Conservation (phyloP, 2,329 filamentous ascomycete genomes). For the Ilyonectria robusta region DNA sequence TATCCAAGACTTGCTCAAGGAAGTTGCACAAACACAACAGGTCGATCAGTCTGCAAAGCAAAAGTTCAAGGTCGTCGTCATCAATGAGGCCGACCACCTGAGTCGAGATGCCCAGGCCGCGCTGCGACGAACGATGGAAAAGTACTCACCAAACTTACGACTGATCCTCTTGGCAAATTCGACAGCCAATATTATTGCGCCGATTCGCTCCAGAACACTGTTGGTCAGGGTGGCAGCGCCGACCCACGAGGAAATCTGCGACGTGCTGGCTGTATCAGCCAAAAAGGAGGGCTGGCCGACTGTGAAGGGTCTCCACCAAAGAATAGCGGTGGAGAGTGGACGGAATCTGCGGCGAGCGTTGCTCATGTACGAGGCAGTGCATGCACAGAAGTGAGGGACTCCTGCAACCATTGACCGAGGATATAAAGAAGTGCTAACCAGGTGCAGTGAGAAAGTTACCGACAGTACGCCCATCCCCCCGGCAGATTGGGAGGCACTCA, state of each 20-base stretch:
- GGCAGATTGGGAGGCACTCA: constrained; percentile 96
- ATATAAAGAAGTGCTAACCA: constrained; percentile 48
- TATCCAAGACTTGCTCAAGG: constrained; percentile 94
- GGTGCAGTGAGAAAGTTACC: constrained; percentile 84
- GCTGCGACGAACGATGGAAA: constrained; percentile 96
- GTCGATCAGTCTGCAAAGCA: constrained; percentile 94
- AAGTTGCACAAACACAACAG: constrained; percentile 98
- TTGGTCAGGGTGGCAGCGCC: constrained; percentile 93
- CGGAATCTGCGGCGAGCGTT: constrained; percentile 91
- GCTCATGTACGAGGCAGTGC: constrained; percentile 96
- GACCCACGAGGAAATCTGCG: constrained; percentile 85
- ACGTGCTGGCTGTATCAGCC: constrained; percentile 78
- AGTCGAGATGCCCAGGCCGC: constrained; percentile 96
- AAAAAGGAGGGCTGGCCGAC: constrained; percentile 89
- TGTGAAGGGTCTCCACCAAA: constrained; percentile 80
- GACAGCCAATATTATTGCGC: constrained; percentile 99
- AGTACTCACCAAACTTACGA: constrained; percentile 95
- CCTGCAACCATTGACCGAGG: background rate
- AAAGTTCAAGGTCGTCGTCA: constrained; percentile 97
- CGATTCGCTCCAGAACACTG: constrained; percentile 91
- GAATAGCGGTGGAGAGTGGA: constrained; percentile 91
- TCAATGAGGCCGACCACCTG: constrained; percentile 97
- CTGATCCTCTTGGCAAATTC: constrained; percentile 95
- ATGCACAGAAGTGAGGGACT: constrained; percentile 89
- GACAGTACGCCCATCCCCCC: constrained; percentile 92